Base-by-base conservation (phyloP, 768 basidiomycete genomes). In the Mycena belliarum region DNA sequence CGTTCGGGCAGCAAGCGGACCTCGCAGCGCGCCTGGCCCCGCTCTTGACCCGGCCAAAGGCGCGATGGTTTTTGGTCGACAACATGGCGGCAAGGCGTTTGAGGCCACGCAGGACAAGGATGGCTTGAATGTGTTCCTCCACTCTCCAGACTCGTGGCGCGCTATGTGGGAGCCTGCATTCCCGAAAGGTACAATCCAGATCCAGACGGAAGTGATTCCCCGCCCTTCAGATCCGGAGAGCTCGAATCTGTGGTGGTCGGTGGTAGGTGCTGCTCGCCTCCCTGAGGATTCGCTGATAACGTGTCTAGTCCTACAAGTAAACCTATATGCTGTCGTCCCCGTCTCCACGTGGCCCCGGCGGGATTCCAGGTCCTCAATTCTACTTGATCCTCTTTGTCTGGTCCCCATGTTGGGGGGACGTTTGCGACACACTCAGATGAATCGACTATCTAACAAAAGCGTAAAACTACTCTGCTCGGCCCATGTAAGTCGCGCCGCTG, bases 241-340 rank as follows among this genome's bases (percentile, higher is more conserved):
- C 24, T 40, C 49, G 37, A 50, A 50, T 28, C 25, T 50, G 49
- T 50, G 49, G 49, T 40, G 49, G 49, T 40, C 37, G 6, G 49
- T 50, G 37, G 49, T 50, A 26, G 7, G 49, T 48, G 29, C 16
- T 35, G 35, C 16, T 35, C 35, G n/a, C n/a, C n/a, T n/a, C n/a
- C n/a, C n/a, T n/a, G n/a, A n/a, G n/a, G n/a, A n/a, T n/a, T n/a
- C n/a, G n/a, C n/a, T n/a, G n/a, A n/a, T n/a, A n/a, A n/a, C n/a
- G n/a, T n/a, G n/a, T n/a, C n/a, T n/a, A n/a, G n/a, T n/a, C n/a
- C n/a, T n/a, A n/a, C n/a, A n/a, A n/a, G n/a, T n/a, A n/a, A n/a
- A n/a, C n/a, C n/a, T n/a, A n/a, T n/a, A n/a, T n/a, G n/a, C n/a
- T n/a, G n/a, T n/a, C n/a, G n/a, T n/a, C n/a, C n/a, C 29, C 29